Evolutionary conservation across 345 rosid genomes (phyloP).

Genomic region (Euphorbia tirucalli): DNA sequence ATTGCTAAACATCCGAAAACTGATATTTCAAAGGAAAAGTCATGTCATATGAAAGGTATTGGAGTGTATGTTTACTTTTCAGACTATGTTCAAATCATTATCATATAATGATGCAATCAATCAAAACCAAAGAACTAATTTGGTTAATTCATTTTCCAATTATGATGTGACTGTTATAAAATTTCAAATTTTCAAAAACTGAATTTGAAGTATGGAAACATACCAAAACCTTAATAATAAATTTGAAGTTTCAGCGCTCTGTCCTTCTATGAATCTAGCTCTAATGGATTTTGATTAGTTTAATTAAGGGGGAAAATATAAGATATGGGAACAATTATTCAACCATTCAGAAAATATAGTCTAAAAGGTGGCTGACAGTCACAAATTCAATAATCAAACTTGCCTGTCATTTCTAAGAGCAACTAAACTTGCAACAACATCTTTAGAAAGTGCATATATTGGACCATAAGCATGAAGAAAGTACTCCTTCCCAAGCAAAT

Average conservation of each 20-base stretch:
- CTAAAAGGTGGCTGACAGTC: not conserved
- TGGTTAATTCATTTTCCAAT: no score
- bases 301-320: not conserved
- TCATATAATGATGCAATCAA: no score
- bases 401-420: slow-evolving; percentile 79
- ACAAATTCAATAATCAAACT: slow-evolving; percentile 20
- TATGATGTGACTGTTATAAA: not conserved
- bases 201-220: not conserved
- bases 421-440: slow-evolving; percentile 75
- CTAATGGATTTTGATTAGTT: not conserved
- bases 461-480: slow-evolving; percentile 97
- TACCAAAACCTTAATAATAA: not conserved
- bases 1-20: slow-evolving; percentile 95
- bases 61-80: no score
- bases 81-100: no score
- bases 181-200: not conserved
- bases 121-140: no score
- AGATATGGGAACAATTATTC: not conserved
- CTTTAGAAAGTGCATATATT: slow-evolving; percentile 85
- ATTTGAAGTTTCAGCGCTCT: not conserved
- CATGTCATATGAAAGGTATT: not conserved
- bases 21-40: slow-evolving; percentile 34
- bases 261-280: not conserved
- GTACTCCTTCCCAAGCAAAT: slow-evolving; percentile 81
- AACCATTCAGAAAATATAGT: not conserved